phyloP scores from a whole-genome alignment of 441 rosid genomes.

The Erodium trifolium region DNA sequence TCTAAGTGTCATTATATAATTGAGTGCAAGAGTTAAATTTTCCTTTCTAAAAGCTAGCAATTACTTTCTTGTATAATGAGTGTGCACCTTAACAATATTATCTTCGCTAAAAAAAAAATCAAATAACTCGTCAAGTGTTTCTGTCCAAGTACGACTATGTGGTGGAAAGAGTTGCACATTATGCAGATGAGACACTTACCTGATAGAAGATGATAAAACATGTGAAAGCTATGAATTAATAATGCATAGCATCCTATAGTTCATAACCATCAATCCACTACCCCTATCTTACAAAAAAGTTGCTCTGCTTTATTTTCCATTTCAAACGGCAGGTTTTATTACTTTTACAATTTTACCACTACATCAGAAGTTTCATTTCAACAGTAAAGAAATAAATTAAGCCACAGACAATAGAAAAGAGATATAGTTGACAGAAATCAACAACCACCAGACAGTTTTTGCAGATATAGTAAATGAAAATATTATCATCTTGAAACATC shows the following conservation, averaged over 20 bases:
- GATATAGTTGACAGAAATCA: neutral
- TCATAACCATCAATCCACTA: constrained; percentile 7
- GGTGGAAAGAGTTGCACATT: constrained; percentile 7
- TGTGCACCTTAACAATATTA: constrained; percentile 8
- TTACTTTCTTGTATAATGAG: neutral
- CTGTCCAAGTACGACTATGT: constrained; percentile 1
- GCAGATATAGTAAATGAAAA: constrained; percentile 5
- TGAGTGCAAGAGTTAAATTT: neutral
- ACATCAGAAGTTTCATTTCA: neutral
- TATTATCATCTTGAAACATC: neutral
- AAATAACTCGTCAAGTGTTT: neutral
- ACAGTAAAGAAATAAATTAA: neutral
- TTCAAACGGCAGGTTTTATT: neutral
- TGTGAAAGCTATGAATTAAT: neutral
- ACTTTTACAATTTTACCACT: constrained; percentile 1
- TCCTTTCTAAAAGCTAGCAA: constrained; percentile 3
- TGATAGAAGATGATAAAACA: neutral
- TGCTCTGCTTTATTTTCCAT: neutral
- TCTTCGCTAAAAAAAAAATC: neutral
- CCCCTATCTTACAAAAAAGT: neutral
- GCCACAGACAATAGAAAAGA: neutral
- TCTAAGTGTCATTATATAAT: neutral
- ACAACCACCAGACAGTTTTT: neutral
- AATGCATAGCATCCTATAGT: neutral
- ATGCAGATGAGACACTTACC: constrained; percentile 2